A percentile compares a stretch with the other conserved stretches of the same genome.
Conservation (phyloP, 495 filamentous ascomycete species). For the Coniosporium apollinis region DNA sequence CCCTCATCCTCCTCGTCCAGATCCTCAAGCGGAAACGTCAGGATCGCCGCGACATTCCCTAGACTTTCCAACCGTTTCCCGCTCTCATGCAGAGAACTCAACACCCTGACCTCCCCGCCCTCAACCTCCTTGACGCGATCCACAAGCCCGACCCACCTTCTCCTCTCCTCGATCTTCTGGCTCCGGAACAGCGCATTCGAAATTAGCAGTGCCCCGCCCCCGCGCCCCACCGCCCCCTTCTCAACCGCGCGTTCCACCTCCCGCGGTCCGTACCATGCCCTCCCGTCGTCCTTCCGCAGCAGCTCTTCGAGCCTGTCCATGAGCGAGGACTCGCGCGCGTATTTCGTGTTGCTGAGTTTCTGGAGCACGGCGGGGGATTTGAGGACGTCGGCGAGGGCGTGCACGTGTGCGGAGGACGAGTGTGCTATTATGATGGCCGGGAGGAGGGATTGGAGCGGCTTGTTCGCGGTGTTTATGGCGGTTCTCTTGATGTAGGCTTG, state of each 20-base stretch:
- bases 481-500: conserved; percentile 60
- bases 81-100: conserved; percentile 91
- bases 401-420: conserved; percentile 65
- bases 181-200: conserved; percentile 74
- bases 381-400: conserved; percentile 73
- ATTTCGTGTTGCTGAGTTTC: conserved; percentile 68
- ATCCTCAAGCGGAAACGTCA: conserved; percentile 73
- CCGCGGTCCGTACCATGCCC: conserved; percentile 78
- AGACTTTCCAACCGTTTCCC: conserved; percentile 70
- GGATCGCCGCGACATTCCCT: conserved; percentile 75
- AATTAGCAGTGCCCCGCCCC: conserved; percentile 70
- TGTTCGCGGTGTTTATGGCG: conserved; percentile 47
- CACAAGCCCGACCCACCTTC: conserved; percentile 68
- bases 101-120: conserved; percentile 71
- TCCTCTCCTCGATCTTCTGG: conserved; percentile 63
- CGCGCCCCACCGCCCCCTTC: conserved; percentile 75
- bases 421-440: conserved; percentile 59
- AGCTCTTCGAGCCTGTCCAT: conserved; percentile 77
- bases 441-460: conserved; percentile 21
- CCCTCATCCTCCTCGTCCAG: conserved; percentile 53
- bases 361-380: conserved; percentile 58
- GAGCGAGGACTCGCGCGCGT: conserved; percentile 62
- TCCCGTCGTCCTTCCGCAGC: conserved; percentile 69
- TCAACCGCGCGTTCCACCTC: conserved; percentile 77
- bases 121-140: conserved; percentile 72